phyloP scores from a whole-genome alignment of 495 filamentous ascomycete genomes.

The Rhizodiscina lignyota region DNA sequence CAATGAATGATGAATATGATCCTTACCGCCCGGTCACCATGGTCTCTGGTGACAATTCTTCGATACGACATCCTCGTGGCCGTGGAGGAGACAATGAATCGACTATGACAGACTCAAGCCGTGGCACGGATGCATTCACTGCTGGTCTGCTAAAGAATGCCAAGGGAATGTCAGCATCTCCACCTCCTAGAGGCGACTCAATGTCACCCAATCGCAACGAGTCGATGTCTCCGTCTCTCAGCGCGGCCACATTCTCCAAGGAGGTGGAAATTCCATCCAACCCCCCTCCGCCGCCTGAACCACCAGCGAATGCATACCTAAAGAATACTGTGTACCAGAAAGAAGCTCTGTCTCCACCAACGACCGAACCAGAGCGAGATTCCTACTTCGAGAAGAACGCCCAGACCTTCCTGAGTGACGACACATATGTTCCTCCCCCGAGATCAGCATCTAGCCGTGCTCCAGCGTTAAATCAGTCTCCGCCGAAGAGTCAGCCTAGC shows the following conservation, averaged over 20 bases:
- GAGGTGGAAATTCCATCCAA: constrained; percentile 7
- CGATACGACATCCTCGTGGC: too few relatives aligned
- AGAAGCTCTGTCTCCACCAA: constrained; percentile 11
- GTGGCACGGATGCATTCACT: constrained; percentile 35
- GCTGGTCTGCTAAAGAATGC: constrained; percentile 46
- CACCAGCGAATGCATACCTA: too few relatives aligned
- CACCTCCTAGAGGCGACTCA: constrained; percentile 27
- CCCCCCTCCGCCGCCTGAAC: constrained; percentile 1
- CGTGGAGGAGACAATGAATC: constrained; percentile 45
- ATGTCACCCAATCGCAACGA: constrained; percentile 1
- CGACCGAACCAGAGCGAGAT: constrained; percentile 14
- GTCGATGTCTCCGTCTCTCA: too few relatives aligned
- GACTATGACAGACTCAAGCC: constrained; percentile 39
- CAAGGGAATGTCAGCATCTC: constrained; percentile 45
- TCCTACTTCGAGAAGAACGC: constrained; percentile 19
- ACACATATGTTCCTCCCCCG: constrained; percentile 15
- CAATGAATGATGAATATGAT: constrained; percentile 53
- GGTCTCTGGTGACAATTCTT: constrained; percentile 38
- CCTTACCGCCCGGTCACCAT: constrained; percentile 65
- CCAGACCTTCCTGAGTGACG: too few relatives aligned
- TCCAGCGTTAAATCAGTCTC: background rate
- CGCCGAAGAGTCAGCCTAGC: background rate
- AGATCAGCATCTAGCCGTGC: background rate
- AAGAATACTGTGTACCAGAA: background rate
- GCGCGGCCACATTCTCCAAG: too few relatives aligned